phyloP scores from a whole-genome alignment of 495 filamentous ascomycete genomes.

The Aspergillus asperescens region DNA sequence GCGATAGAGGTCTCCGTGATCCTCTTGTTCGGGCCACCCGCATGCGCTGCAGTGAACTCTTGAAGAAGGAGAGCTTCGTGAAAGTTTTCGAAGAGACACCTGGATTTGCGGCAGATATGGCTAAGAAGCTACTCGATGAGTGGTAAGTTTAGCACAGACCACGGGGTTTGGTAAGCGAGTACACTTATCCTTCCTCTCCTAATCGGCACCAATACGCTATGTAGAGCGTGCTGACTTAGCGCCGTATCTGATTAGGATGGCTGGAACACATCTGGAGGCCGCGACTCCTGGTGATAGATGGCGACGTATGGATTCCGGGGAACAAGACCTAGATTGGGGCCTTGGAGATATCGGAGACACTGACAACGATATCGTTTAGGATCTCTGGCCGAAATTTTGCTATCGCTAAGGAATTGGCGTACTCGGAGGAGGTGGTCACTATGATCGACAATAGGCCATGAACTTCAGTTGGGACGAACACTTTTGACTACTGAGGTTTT shows the following conservation, averaged over 20 bases:
- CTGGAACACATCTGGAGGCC: no score
- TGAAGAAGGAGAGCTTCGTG: conserved; percentile 13
- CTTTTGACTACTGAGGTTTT: background rate
- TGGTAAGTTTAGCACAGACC: no score
- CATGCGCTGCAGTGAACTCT: conserved; percentile 9
- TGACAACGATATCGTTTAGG: no score
- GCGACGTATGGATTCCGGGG: no score
- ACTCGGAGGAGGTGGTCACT: no score
- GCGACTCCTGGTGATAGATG: no score
- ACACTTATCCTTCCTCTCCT: background rate
- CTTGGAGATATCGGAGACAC: no score
- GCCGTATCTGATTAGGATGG: no score
- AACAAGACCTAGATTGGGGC: no score
- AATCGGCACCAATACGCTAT: background rate
- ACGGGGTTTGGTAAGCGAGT: background rate
- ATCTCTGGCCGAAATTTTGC: no score
- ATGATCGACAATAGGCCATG: background rate
- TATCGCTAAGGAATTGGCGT: no score
- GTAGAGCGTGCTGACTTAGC: background rate
- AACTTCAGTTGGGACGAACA: background rate
- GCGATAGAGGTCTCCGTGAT: conserved; percentile 31
- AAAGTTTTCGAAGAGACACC: conserved; percentile 7
- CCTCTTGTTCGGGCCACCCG: conserved; percentile 20
- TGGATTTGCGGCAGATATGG: conserved; percentile 19
- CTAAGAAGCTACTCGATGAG: background rate